Evolutionary conservation across 2,329 filamentous ascomycete genomes (phyloP).

Genomic region (Xylariaceae sp.): DNA sequence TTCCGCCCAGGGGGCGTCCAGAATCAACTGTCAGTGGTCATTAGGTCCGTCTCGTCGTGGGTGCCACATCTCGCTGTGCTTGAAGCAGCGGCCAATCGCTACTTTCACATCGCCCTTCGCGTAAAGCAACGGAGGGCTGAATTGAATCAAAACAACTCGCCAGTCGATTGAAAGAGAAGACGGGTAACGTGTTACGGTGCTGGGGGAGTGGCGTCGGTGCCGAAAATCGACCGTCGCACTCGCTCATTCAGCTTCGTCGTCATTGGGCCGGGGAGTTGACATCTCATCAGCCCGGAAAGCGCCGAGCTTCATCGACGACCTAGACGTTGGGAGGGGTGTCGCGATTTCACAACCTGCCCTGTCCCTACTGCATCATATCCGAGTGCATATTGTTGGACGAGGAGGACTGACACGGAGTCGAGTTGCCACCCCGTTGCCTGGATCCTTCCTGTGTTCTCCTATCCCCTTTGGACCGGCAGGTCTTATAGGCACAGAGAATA

Average conservation of each 20-base stretch:
- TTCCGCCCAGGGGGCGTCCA: neutral
- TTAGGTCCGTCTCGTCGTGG: neutral
- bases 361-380: neutral
- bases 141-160: neutral
- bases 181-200: neutral
- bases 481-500: neutral
- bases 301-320: neutral
- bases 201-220: conserved; percentile 6
- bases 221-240: neutral
- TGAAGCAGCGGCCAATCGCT: conserved; percentile 3
- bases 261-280: neutral
- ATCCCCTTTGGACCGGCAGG: neutral
- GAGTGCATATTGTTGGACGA: conserved; percentile 1
- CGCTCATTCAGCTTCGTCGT: neutral
- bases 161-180: neutral
- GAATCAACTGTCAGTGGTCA: neutral
- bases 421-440: neutral
- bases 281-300: conserved; percentile 2
- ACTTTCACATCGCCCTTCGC: conserved; percentile 1
- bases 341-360: neutral
- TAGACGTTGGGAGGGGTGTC: neutral
- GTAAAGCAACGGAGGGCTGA: neutral
- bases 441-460: neutral
- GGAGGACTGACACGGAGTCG: conserved; percentile 1
- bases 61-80: neutral